Evolutionary conservation across 2,329 filamentous ascomycete species (phyloP).

Genomic region (Arthrinium phaeospermum): DNA sequence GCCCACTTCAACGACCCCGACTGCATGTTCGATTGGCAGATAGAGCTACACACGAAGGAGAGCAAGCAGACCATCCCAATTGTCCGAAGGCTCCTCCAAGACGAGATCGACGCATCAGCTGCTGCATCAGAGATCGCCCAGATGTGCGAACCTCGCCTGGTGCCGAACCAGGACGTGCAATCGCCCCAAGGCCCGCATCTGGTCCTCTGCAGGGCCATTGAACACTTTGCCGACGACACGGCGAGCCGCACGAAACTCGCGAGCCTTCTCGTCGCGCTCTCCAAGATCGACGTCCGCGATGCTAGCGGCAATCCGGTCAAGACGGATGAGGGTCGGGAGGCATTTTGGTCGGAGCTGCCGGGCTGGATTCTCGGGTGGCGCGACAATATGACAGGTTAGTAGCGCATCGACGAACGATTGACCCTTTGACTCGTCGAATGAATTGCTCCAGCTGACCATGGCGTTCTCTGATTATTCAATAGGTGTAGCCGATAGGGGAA

Average conservation of each 20-base stretch:
- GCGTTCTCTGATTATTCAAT: too few relatives aligned
- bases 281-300: conserved; percentile 3
- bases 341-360: conserved; percentile 4
- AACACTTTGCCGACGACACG: background rate
- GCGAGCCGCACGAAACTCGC: background rate
- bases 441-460: background rate
- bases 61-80: background rate
- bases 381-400: background rate
- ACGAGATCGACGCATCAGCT: background rate
- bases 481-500: background rate
- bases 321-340: background rate
- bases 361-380: background rate
- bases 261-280: background rate
- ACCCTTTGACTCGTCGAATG: too few relatives aligned
- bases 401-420: too few relatives aligned
- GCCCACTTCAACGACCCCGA: background rate
- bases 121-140: background rate
- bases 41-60: background rate
- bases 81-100: background rate
- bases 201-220: background rate
- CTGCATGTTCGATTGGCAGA: background rate
- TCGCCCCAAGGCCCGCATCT: background rate
- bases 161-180: background rate
- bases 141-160: background rate
- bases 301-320: background rate